Evolutionary conservation across 1,284 basidiomycete species (phyloP).

Genomic region (Ustilago curta): DNA sequence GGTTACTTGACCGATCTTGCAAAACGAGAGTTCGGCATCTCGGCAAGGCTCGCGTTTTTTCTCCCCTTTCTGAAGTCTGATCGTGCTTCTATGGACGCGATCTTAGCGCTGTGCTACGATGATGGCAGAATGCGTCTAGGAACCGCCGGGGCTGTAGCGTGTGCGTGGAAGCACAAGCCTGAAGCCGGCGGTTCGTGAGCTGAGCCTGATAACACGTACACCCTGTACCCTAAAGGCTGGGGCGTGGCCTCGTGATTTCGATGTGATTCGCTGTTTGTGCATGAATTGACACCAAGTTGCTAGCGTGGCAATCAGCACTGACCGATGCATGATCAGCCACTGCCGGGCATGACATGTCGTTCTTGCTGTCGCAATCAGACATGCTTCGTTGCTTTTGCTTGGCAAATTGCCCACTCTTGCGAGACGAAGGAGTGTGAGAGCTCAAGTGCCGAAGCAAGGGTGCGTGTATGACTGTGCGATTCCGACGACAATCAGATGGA

Average conservation of each 20-base stretch:
- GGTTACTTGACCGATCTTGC: not conserved
- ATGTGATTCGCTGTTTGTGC: too few relatives aligned
- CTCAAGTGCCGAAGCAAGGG: conserved; percentile 7
- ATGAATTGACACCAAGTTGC: too few relatives aligned
- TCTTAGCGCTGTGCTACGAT: too few relatives aligned
- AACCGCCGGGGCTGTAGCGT: too few relatives aligned
- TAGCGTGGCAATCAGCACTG: too few relatives aligned
- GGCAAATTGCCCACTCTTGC: not conserved
- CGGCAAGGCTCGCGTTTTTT: conserved; percentile 38
- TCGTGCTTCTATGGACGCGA: too few relatives aligned
- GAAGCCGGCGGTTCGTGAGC: too few relatives aligned
- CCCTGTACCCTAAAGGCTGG: too few relatives aligned
- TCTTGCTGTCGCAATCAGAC: not conserved
- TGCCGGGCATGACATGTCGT: not conserved
- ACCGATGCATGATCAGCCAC: not conserved
- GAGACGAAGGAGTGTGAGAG: not conserved
- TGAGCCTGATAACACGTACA: too few relatives aligned
- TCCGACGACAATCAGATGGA: conserved; percentile 1
- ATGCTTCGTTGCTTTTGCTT: not conserved
- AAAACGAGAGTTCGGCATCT: conserved; percentile 28
- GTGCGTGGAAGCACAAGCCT: too few relatives aligned
- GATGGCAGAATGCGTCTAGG: too few relatives aligned
- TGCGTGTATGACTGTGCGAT: conserved; percentile 1
- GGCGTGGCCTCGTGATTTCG: too few relatives aligned
- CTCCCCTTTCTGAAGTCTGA: not conserved